Evolutionary conservation across 2,329 filamentous ascomycete species (phyloP).

Genomic region (Microdochium bolleyi): DNA sequence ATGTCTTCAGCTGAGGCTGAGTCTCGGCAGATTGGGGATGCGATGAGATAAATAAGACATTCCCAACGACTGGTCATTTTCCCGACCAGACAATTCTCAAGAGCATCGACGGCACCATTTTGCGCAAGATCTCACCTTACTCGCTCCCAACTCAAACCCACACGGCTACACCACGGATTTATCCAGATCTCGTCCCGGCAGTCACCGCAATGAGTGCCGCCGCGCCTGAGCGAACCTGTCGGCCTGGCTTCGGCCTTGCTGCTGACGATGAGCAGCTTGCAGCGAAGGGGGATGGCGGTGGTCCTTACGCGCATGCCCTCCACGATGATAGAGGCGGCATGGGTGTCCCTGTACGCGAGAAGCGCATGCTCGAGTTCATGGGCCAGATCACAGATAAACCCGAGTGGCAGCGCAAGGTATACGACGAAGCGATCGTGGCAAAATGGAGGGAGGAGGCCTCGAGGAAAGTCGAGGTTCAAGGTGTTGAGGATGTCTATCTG

Average conservation of each 20-base stretch:
- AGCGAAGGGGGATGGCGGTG: background rate
- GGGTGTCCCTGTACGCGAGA: conserved; percentile 1
- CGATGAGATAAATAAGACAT: too few relatives aligned
- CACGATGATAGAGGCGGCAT: background rate
- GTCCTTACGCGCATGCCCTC: conserved; percentile 4
- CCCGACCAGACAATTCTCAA: too few relatives aligned
- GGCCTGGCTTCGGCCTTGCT: conserved; percentile 5
- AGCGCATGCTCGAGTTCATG: conserved; percentile 13
- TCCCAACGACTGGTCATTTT: too few relatives aligned
- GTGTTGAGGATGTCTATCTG: conserved; percentile 15
- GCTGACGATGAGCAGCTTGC: conserved; percentile 1
- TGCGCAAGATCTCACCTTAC: too few relatives aligned
- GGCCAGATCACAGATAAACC: conserved; percentile 16
- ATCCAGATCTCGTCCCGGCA: too few relatives aligned
- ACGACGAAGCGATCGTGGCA: conserved; percentile 11
- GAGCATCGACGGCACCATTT: too few relatives aligned
- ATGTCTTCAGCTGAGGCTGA: background rate
- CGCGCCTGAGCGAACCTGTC: background rate
- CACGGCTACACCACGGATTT: too few relatives aligned
- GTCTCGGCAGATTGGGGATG: background rate
- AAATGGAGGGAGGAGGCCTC: conserved; percentile 12
- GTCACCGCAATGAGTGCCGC: too few relatives aligned
- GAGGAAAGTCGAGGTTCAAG: background rate
- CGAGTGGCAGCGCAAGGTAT: conserved; percentile 14
- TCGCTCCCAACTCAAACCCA: too few relatives aligned